Evolutionary conservation across 2,329 filamentous ascomycete species (phyloP), one percentile per base, ranked within the genome.

Genomic region (Purpureocillium lavendulum): DNA sequence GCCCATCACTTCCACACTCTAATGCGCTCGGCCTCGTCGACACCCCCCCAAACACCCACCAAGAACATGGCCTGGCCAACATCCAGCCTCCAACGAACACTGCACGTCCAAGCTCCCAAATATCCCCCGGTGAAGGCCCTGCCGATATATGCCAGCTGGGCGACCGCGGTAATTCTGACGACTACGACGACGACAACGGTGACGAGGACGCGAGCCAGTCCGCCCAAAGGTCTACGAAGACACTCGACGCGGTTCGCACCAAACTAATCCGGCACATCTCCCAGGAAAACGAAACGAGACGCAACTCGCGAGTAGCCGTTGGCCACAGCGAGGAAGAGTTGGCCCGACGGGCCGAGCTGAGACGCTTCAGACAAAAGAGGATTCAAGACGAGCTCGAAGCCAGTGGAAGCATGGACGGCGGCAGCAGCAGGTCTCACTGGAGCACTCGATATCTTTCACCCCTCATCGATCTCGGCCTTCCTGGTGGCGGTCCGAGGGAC

Each of bases 331-430:
- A 73, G 17, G 72, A 75, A 44, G 71, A 75, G 45, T 50, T 75
- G 33, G 69, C 72, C 38, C 64, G 73, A 21, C 65, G 74, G 46
- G 74, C 73, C 21, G 75, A 79, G 47, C 54, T 80, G 39, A 72
- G 66, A 47, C 65, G 73, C 15, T 58, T 78, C 8, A 69, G 73
- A 54, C 69, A 71, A 36, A 70, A 69, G 47, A 66, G 73, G 44
- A 78, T 79, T n/a, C 71, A 72, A 44, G 67, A 76, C 33, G 75
- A 79, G 47, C 59, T 80, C 4, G 65, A 69, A 34, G 67, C 56
- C 30, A 72, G 75, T 30, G 57, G 63, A 29, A 51, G 55, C 9
- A 59, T 62, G 35, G 60, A 65, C 14, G 55, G 59, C 14, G 41
- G 47, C 2, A 59, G 52, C 31, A 50, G 52, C 5, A 48, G 43